Evolutionary conservation across 441 rosid genomes (phyloP).

Genomic region (Cnidoscolus chayamansa): DNA sequence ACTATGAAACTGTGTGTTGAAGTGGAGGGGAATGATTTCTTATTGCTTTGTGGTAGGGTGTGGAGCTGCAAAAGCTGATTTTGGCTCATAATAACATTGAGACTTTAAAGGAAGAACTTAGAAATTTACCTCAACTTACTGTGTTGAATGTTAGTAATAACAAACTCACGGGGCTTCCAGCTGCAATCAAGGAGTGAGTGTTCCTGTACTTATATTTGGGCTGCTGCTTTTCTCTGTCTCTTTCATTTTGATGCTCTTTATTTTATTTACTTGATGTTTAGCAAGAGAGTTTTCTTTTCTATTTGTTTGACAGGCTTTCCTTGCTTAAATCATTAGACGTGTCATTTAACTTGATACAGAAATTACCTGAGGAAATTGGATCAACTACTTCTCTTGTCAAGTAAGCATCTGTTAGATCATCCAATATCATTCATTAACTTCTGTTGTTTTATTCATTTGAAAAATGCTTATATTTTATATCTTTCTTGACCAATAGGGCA

Average conservation of each 20-base stretch:
- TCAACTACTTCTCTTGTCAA: conserved; percentile 77
- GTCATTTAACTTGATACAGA: conserved; percentile 56
- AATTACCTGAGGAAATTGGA: conserved; percentile 76
- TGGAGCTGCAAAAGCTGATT: conserved; percentile 83
- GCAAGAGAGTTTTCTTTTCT: neutral
- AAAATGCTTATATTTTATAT: neutral
- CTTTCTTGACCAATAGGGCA: neutral
- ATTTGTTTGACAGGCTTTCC: conserved; percentile 56
- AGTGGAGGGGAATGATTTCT: neutral
- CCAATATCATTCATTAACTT: neutral
- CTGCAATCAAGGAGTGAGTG: conserved; percentile 87
- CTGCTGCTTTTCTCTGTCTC: neutral
- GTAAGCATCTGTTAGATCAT: conserved; percentile 35
- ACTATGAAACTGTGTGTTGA: neutral
- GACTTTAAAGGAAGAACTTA: conserved; percentile 63
- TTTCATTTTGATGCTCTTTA: neutral
- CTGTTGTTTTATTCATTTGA: neutral
- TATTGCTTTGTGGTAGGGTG: conserved; percentile 45
- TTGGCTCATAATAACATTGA: conserved; percentile 86
- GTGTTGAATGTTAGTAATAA: conserved; percentile 85
- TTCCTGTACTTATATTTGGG: neutral
- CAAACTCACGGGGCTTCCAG: conserved; percentile 65
- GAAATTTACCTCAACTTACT: conserved; percentile 56
- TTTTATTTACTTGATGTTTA: neutral
- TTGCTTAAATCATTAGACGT: conserved; percentile 80